Conservation (phyloP, 352 stramenopile genomes). For the Phytophthora citricola region DNA sequence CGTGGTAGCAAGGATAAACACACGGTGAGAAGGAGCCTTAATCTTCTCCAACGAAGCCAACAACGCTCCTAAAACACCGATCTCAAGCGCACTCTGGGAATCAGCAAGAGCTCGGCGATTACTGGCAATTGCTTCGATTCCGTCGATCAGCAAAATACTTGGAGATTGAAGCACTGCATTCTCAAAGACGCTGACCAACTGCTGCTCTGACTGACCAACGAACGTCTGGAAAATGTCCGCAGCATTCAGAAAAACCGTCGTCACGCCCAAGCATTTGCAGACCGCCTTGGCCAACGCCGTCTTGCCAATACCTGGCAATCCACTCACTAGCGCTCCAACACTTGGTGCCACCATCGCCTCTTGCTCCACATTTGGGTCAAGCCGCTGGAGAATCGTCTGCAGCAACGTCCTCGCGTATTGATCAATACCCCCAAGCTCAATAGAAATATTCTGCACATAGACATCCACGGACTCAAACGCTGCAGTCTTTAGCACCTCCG, state of each 20-base stretch:
- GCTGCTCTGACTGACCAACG: constrained; percentile 90
- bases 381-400: constrained; percentile 45
- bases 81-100: constrained; percentile 69
- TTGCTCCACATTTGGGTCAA: constrained; percentile 10
- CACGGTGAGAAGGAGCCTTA: constrained; percentile 39
- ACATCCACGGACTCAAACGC: constrained; percentile 34
- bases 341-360: constrained; percentile 24
- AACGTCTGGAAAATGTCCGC: constrained; percentile 95
- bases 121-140: constrained; percentile 89
- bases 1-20: constrained; percentile 84
- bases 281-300: constrained; percentile 59
- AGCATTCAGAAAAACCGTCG: constrained; percentile 68
- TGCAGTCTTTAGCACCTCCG: not conserved
- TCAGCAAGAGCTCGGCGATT: constrained; percentile 63
- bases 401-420: constrained; percentile 47
- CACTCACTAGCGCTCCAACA: constrained; percentile 72
- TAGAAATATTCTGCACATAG: constrained; percentile 41
- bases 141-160: constrained; percentile 89
- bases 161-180: constrained; percentile 48
- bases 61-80: constrained; percentile 85
- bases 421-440: constrained; percentile 48
- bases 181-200: constrained; percentile 74
- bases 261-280: constrained; percentile 47
- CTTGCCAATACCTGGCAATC: constrained; percentile 79
- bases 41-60: constrained; percentile 87